Base-by-base conservation (phyloP, 768 basidiomycete genomes). In the Brasilioporus rufonigricans region DNA sequence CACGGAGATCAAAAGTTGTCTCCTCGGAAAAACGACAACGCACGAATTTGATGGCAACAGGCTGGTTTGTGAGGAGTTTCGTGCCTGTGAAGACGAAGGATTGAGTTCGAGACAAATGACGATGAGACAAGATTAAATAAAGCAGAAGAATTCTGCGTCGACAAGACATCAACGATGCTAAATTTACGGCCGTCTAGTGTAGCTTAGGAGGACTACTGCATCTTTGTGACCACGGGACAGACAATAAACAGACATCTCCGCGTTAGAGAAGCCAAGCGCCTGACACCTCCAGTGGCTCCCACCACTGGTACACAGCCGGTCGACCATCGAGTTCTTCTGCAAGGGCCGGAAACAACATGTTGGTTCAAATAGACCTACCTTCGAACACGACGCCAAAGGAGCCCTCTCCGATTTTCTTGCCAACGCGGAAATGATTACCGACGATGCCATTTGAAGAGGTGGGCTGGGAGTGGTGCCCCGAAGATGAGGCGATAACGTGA, bases 381-480 rank as follows among this genome's bases (percentile, higher is more conserved):
- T 98, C 87, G 74, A 97, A 93, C 58, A 98, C 89, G 61, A 98
- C 96, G 65, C 96, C 96, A 70, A 99, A 99, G n/a, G 89, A 91
- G 48, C 96, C 96, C 75, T 99, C 96, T 45, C 96, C 96, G 71
- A 98, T 96, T 85, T 98, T 98, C 82, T 96, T 94, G 48, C 96
- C 96, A 48, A 98, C 94, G 59, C 90, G 82, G 69, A 84, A 91
- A 70, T 90, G 84, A 65, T 78, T 84, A 40, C 89, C 89, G 55
- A 91, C 86, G 70, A 91, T 83, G 64, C 87, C 84, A 71, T 85
- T 88, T 38, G 74, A 79, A 27, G 81, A 77, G 45, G 83, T 75
- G 44, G 84, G 79, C 65, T 84, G 82, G 18, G 83, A 80, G 48
- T 82, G 84, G 72, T 88, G 86, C 21, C 75, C 76, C 43, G 84